These are phyloP conservation scores for Phytophthora rubi DNA, from an alignment of 352 stramenopile genomes.

Conservation along the genomic window DNA sequence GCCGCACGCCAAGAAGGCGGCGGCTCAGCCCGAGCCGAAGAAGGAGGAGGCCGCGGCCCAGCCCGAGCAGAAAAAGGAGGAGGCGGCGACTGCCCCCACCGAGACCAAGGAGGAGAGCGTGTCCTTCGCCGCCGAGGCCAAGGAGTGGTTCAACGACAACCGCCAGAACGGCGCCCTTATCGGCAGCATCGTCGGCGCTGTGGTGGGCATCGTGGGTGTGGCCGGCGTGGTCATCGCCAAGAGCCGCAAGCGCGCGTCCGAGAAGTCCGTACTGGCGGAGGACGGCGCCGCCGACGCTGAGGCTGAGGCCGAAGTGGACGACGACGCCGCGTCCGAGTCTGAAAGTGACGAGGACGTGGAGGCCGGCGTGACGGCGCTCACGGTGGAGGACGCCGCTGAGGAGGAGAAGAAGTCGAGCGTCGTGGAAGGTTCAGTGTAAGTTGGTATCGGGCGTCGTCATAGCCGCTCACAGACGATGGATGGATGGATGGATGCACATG, in stretches of 20 bases:
- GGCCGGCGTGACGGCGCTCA: conserved; percentile 29
- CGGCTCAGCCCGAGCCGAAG: conserved; percentile 27
- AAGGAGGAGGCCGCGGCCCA: conserved; percentile 25
- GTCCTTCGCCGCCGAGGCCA: conserved; percentile 49
- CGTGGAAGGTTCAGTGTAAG: conserved; percentile 72
- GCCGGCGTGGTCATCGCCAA: conserved; percentile 53
- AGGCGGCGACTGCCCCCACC: conserved; percentile 9
- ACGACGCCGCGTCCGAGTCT: conserved; percentile 48
- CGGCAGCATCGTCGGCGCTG: conserved; percentile 50
- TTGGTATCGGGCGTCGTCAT: conserved; percentile 8
- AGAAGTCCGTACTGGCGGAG: conserved; percentile 50
- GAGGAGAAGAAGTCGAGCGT: conserved; percentile 56
- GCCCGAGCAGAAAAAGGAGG: conserved; percentile 28
- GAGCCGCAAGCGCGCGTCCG: conserved; percentile 48
- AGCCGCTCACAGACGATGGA: conserved; percentile 10
- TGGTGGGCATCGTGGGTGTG: conserved; percentile 53
- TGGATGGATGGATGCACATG: conserved; percentile 25
- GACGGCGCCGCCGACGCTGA: conserved; percentile 41
- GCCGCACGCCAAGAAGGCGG: conserved; percentile 25
- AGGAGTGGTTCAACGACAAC: conserved; percentile 51
- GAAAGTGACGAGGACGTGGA: conserved; percentile 53
- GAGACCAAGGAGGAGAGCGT: conserved; percentile 38
- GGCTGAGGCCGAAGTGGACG: conserved; percentile 45
- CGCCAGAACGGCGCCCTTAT: conserved; percentile 44
- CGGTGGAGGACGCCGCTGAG: conserved; percentile 31